Percentiles rank a stretch among this genome's conserved stretches.
Conservation (phyloP, 1,284 basidiomycete genomes). For the Ustilago sp. region DNA sequence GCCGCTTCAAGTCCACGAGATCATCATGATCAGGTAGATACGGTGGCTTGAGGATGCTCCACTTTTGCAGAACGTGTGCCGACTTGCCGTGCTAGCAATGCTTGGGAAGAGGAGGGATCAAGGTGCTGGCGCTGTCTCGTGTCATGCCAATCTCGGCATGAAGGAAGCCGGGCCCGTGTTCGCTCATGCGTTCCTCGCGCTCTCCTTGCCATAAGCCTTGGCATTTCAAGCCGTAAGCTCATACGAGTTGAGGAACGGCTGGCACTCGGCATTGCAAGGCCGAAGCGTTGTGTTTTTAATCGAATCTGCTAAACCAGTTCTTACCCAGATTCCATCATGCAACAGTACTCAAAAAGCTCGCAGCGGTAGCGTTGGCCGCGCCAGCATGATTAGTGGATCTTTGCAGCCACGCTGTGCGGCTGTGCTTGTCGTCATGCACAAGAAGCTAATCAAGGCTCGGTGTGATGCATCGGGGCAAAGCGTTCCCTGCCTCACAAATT, state of each 20-base stretch:
- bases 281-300: background rate
- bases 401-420: background rate
- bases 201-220: background rate
- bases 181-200: background rate
- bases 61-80: background rate
- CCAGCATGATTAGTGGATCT: background rate
- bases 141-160: background rate
- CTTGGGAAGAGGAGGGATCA: background rate
- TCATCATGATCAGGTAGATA: background rate
- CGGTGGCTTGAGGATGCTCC: background rate
- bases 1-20: background rate
- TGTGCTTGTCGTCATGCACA: background rate
- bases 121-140: background rate
- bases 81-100: background rate
- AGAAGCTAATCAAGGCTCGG: background rate
- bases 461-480: background rate
- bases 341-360: background rate
- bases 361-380: background rate
- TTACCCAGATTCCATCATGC: slow-evolving; percentile 1
- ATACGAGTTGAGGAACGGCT: background rate
- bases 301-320: background rate
- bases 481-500: background rate
- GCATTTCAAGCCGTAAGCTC: background rate
- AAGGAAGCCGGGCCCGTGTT: slow-evolving; percentile 1
- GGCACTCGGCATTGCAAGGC: background rate